These are phyloP conservation scores for Aureobasidium subglaciale DNA, from an alignment of 2,329 filamentous ascomycete species.

Conservation along the genomic window DNA sequence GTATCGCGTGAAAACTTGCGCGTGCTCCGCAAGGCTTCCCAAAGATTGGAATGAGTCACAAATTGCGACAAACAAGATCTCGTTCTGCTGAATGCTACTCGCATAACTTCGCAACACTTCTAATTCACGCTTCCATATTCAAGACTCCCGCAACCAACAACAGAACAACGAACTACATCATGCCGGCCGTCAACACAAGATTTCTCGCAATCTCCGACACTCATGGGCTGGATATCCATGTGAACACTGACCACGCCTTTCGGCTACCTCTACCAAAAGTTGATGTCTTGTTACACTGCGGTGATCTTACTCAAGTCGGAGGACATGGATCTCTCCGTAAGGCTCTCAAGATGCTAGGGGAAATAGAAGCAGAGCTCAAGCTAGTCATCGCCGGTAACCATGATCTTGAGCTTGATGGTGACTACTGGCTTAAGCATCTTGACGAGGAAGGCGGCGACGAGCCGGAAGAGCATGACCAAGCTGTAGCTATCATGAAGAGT, in stretches of 20 bases:
- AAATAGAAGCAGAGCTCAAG: constrained; percentile 28
- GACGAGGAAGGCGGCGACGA: not conserved
- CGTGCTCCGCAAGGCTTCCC: too few relatives aligned
- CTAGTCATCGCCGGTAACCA: constrained; percentile 35
- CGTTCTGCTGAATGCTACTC: too few relatives aligned
- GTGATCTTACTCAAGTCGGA: constrained; percentile 32
- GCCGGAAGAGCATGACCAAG: not conserved
- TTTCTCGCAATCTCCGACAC: constrained; percentile 41
- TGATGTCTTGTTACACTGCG: constrained; percentile 37
- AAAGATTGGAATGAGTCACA: too few relatives aligned
- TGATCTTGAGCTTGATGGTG: constrained; percentile 26
- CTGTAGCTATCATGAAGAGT: constrained; percentile 17
- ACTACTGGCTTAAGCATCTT: not conserved
- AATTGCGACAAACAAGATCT: too few relatives aligned
- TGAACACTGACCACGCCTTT: constrained; percentile 18
- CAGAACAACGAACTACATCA: not conserved
- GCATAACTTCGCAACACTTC: too few relatives aligned
- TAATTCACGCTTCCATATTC: too few relatives aligned
- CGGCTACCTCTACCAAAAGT: constrained; percentile 15
- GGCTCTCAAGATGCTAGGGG: constrained; percentile 24
- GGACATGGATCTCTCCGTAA: constrained; percentile 26
- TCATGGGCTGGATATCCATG: constrained; percentile 23
- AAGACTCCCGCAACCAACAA: too few relatives aligned
- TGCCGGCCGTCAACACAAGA: constrained; percentile 16
- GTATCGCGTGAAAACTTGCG: too few relatives aligned